These are phyloP conservation scores for Citrus maxima DNA, from an alignment of 345 rosid species.

Conservation along the genomic window DNA sequence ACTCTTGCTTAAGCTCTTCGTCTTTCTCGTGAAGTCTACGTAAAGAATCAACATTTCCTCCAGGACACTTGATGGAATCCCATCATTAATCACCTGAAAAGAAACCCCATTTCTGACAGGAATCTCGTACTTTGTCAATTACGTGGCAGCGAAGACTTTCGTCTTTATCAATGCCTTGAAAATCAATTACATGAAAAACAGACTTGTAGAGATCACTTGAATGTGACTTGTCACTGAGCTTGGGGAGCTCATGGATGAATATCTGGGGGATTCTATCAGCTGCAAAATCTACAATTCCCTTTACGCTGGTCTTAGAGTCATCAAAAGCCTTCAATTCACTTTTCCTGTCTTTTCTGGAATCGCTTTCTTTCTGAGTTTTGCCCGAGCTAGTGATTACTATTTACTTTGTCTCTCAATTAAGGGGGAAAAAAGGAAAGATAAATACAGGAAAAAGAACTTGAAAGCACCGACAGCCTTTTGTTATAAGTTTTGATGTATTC, in stretches of 20 bases:
- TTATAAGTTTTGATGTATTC: too few relatives aligned
- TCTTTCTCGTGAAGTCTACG: conserved; percentile 40
- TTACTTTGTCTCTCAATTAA: background rate
- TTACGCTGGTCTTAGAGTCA: conserved; percentile 24
- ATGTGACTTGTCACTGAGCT: background rate
- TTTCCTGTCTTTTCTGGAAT: too few relatives aligned
- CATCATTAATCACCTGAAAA: conserved; percentile 46
- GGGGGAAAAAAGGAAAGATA: too few relatives aligned
- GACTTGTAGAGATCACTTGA: background rate
- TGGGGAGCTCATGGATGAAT: conserved; percentile 19
- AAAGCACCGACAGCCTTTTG: too few relatives aligned
- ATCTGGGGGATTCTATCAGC: conserved; percentile 25
- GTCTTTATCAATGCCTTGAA: conserved; percentile 7
- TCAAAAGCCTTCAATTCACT: conserved; percentile 6
- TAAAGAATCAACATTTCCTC: conserved; percentile 30
- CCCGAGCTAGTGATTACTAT: conserved; percentile 9
- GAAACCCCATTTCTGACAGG: conserved; percentile 44
- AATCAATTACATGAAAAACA: conserved; percentile 40
- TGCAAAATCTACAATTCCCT: conserved; percentile 43
- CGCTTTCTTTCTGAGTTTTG: background rate
- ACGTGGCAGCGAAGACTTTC: conserved; percentile 5
- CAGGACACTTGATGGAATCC: conserved; percentile 33
- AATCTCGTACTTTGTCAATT: conserved; percentile 22
- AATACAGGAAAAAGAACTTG: too few relatives aligned
- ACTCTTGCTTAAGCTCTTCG: conserved; percentile 27